Evolutionary conservation across 495 filamentous ascomycete species (phyloP), one percentile per base, ranked within the genome.

Genomic region (Hyaloscypha bicolor): DNA sequence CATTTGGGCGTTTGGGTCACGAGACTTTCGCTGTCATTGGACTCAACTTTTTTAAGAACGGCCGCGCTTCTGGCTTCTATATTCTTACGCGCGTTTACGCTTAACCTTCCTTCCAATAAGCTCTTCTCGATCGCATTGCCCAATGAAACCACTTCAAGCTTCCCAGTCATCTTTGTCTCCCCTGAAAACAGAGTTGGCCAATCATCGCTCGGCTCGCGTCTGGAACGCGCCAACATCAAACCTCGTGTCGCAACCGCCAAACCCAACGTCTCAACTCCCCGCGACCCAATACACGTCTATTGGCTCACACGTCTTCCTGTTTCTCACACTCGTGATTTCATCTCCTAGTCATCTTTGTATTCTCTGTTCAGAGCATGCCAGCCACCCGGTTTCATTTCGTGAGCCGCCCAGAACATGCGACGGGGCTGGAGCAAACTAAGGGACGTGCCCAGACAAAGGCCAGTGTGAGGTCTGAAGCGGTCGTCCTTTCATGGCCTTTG

Each of bases 311-410:
- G 32, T 22, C 33, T 21, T 30, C 53, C 51, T 32, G 22, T 19
- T 56, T 60, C 31, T 51, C 32, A 66, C 29, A 19, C 60, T 55
- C 32, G 32, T n/a, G 51, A 52, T 16, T 48, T 31, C 14, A 16
- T 60, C 51, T 60, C 42, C 29, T 56, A 31, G 51, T 31, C 39
- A 29, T 60, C 29, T 32, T 19, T n/a, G 25, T 32, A 19, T 37
- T 55, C 16, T 62, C 65, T 35, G 11, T 19, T 62, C n/a, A 32
- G 29, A 55, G 56, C 66, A 64, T 60, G 32, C 55, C 62, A 60
- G 37, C 14, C 14, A 62, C n/a, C 52, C 48, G 55, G 68, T 66
- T 65, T 64, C 60, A 71, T 67, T 61, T 67, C 69, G 65, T 71
- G 64, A 67, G 35, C 52, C 68, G 60, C 69, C 39, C 22, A n/a